Percentiles rank a stretch among this genome's conserved stretches.
Conservation (phyloP, 345 rosid species). For the Hirschfeldia incana region DNA sequence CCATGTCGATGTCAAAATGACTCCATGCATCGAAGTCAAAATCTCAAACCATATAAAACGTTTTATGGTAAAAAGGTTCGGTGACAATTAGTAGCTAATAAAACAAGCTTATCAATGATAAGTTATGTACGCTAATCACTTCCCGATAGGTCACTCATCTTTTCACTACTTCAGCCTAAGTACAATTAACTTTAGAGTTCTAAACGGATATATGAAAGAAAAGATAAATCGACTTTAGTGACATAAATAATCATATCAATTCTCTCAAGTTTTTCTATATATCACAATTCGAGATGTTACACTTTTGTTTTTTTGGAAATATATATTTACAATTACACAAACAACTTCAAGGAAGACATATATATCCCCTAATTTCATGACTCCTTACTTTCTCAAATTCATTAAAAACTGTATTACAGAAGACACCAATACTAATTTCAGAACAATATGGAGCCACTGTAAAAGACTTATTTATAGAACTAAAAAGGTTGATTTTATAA, state of each 20-base stretch:
- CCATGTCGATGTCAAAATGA: conserved; percentile 29
- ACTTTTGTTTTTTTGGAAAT: neutral
- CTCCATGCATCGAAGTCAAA: conserved; percentile 38
- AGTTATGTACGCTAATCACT: neutral
- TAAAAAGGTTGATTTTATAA: conserved; percentile 32
- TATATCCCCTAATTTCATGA: neutral
- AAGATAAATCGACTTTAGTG: too few relatives aligned
- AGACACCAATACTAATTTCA: neutral
- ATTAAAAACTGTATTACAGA: neutral
- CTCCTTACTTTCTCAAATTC: neutral
- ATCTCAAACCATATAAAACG: neutral
- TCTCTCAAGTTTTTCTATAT: too few relatives aligned
- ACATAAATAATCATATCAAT: too few relatives aligned
- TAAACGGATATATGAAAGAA: too few relatives aligned
- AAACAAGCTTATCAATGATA: neutral
- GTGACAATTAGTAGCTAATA: neutral
- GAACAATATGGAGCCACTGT: neutral
- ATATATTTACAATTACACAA: neutral
- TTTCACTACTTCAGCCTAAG: too few relatives aligned
- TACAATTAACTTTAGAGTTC: too few relatives aligned
- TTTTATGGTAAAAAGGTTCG: neutral
- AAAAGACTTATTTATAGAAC: neutral
- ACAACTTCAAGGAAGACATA: neutral
- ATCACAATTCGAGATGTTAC: too few relatives aligned
- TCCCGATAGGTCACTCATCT: too few relatives aligned